Base-by-base conservation (phyloP, 495 filamentous ascomycete species). In the Mycothermus thermophilus region DNA sequence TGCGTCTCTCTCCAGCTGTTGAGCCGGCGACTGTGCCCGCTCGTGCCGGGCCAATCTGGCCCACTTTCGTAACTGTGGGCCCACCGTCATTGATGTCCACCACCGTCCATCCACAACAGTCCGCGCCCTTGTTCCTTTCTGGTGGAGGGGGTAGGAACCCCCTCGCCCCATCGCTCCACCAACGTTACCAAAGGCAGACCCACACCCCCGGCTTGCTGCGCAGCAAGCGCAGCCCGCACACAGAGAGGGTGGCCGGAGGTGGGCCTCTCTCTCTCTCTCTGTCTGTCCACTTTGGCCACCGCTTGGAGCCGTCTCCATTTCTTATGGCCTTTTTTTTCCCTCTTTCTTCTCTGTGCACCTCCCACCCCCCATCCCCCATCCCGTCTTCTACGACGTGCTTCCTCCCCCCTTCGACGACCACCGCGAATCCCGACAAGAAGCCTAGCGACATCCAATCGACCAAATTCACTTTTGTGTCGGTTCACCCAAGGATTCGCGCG, bases 401-500 rank as follows among this genome's bases (percentile, higher is more conserved):
- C 17, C 45, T 41, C 35, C 39, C 47, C 42, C 13, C 30, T 30
- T 19, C 30, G 27, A 30, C 35, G 23, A 48, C 47, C 42, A 41
- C 37, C 37, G 28, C 39, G 34, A 44, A 48, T 41, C 46, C 11
- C 46, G 47, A 34, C 44, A 46, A 41, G 40, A 41, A 35, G 46
- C 38, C 48, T 41, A 46, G 36, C 41, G 41, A 46, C 42, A 41
- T 49, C 56, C 52, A 44, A 46, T 40, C 52, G 55, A 46, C 55
- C 55, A 58, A 53, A 58, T 58, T 58, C 50, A 47, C 28, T 58
- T 58, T 58, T 58, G 55, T 39, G 52, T 56, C 46, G 55, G n/a
- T 56, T 54, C 47, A 42, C 37, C 35, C 38, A 35, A 35, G 50
- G 46, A 49, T 58, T 54, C 46, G 37, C 47, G 36, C 49, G 35